Base-by-base conservation (phyloP, 2,329 filamentous ascomycete species). In the Sclerotinia spermophila region DNA sequence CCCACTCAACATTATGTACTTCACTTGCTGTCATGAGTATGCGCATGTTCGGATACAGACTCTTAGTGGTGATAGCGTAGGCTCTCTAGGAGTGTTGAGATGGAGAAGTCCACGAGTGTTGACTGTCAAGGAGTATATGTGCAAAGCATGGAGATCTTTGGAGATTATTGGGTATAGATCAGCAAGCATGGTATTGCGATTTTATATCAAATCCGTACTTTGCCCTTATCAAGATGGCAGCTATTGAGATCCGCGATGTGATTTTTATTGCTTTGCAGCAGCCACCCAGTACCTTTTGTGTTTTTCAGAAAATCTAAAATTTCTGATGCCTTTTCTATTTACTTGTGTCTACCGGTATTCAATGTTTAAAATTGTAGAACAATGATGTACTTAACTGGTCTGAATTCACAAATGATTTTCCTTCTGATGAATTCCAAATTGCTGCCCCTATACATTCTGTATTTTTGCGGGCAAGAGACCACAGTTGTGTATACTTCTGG, bases 371-470 rank as follows among this genome's bases (percentile, higher is more conserved):
- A n/a, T n/a, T n/a, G n/a, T n/a, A n/a, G n/a, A n/a, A n/a, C n/a
- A n/a, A n/a, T n/a, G n/a, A n/a, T n/a, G n/a, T n/a, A n/a, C n/a
- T n/a, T n/a, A n/a, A n/a, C n/a, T n/a, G n/a, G n/a, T n/a, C n/a
- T n/a, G n/a, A n/a, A n/a, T n/a, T 17, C 13, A 2, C 0, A 51
- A 27, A 51, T 17, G 0, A 17, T 51, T 51, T 51, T 27, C n/a
- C 13, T 15, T n/a, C n/a, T n/a, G n/a, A n/a, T n/a, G n/a, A n/a
- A n/a, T n/a, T n/a, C n/a, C n/a, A n/a, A n/a, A n/a, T n/a, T n/a
- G n/a, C n/a, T n/a, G n/a, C n/a, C n/a, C n/a, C n/a, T 27, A 27
- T 3, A 27, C 0, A 27, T 51, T 7, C 0, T 27, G 17, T 2
- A 51, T 8, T 19, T 15, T 15, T 4, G 24, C 24, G 24, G 35